These are phyloP conservation scores for Ceratocystis cubensis DNA, from an alignment of 2,329 filamentous ascomycete species.

Conservation along the genomic window DNA sequence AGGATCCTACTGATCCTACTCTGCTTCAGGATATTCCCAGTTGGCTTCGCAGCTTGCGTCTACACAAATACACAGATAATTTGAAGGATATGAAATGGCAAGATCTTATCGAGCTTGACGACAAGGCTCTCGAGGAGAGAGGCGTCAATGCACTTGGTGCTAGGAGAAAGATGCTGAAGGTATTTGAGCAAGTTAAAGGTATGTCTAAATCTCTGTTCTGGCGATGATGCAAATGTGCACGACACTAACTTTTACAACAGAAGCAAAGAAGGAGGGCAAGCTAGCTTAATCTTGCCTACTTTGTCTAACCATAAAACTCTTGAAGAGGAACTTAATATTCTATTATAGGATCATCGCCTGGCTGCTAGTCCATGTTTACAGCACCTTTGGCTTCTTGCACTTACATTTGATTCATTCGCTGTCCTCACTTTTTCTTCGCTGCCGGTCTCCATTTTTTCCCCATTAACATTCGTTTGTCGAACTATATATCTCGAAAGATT, in stretches of 20 bases:
- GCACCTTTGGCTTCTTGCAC: background rate
- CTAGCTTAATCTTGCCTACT: slow-evolving; percentile 11
- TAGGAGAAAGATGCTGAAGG: slow-evolving; percentile 95
- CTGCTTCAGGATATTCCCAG: slow-evolving; percentile 89
- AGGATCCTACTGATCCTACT: slow-evolving; percentile 85
- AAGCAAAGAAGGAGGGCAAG: slow-evolving; percentile 21
- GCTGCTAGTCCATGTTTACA: slow-evolving; percentile 15
- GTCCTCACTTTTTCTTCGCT: background rate
- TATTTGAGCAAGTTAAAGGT: slow-evolving; percentile 92
- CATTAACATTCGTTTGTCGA: background rate
- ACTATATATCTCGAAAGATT: slow-evolving; percentile 12
- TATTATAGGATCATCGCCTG: slow-evolving; percentile 3
- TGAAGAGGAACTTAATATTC: slow-evolving; percentile 7
- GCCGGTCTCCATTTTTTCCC: background rate
- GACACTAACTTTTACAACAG: slow-evolving; percentile 4
- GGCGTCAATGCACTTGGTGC: slow-evolving; percentile 93
- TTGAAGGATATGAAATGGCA: slow-evolving; percentile 96
- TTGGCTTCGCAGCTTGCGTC: slow-evolving; percentile 84
- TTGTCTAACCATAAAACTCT: background rate
- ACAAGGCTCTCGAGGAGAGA: slow-evolving; percentile 80
- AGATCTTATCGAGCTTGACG: slow-evolving; percentile 80
- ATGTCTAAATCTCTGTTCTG: slow-evolving; percentile 23
- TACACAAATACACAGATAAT: slow-evolving; percentile 99
- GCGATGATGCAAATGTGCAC: background rate
- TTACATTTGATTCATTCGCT: background rate